Evolutionary conservation across 495 filamentous ascomycete genomes (phyloP).

Genomic region (Lichenothelia convexa): DNA sequence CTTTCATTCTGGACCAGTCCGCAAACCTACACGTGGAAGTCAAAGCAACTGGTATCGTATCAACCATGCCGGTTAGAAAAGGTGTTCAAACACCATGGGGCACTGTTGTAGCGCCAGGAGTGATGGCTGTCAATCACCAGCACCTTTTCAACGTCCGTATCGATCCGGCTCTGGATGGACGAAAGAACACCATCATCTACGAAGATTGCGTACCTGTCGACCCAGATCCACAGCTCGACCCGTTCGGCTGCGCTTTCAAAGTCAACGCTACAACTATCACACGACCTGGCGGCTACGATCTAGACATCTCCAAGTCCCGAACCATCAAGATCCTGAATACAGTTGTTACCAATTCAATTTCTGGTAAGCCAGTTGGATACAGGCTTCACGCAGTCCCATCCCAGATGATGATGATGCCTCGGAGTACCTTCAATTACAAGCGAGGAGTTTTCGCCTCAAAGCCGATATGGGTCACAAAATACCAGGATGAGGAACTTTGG

Average conservation of each 20-base stretch:
- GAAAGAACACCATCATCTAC: constrained; percentile 48
- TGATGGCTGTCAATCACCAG: constrained; percentile 61
- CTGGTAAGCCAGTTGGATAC: constrained; percentile 58
- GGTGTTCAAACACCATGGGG: constrained; percentile 54
- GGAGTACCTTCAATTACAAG: constrained; percentile 45
- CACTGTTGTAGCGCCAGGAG: constrained; percentile 72
- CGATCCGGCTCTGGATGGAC: constrained; percentile 66
- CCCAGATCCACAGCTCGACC: constrained; percentile 57
- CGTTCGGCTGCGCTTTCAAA: constrained; percentile 60
- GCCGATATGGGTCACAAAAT: constrained; percentile 63
- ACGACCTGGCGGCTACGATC: constrained; percentile 43
- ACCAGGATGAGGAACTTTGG: constrained; percentile 67
- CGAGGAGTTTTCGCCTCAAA: constrained; percentile 70
- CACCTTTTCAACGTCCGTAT: constrained; percentile 82
- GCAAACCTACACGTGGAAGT: constrained; percentile 66
- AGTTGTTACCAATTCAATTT: constrained; percentile 39
- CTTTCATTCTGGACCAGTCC: constrained; percentile 72
- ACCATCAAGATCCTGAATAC: constrained; percentile 69
- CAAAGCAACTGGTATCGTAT: constrained; percentile 66
- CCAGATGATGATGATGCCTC: constrained; percentile 61
- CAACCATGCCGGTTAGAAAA: constrained; percentile 61
- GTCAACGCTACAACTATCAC: constrained; percentile 40
- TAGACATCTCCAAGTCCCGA: constrained; percentile 42
- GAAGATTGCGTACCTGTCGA: constrained; percentile 59
- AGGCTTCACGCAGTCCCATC: constrained; percentile 58